Base-by-base conservation (phyloP, 1,284 basidiomycete genomes). In the Microbotryum lychnidis-dioicae region DNA sequence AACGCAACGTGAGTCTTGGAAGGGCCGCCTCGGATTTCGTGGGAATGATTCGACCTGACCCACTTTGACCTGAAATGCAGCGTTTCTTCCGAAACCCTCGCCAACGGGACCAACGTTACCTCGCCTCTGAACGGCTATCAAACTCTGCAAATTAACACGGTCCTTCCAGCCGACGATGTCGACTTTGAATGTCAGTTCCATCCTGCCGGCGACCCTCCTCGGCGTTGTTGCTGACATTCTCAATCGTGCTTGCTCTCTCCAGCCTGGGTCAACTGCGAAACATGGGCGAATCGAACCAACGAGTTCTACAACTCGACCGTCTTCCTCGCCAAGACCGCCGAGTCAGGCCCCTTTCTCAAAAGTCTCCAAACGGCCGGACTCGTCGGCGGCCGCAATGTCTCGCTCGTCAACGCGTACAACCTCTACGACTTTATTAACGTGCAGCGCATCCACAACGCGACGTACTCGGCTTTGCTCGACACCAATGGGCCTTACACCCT, bases 101-200 rank as follows among this genome's bases (percentile, higher is more conserved):
- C 89, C 10, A 89, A 93, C 69, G 87, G 84, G 64, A 82, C 82
- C 18, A 83, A 79, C 18, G 79, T 92, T 52, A 75, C 82, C 1
- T 84, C 87, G 23, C 87, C 87, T 44, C 80, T 90, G n/a, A 81
- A 82, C 10, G 89, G 90, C 2, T 92, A 91, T 75, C 87, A 89
- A 75, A 10, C 81, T 65, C 45, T 57, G 21, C 53, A 60, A 44
- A 61, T 69, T 33, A 84, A 89, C 77, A 89, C 88, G 8, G 84
- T 91, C 52, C 86, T 90, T 73, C 86, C 89, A 31, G 81, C 80
- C 49, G 87, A 90, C 69, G 87, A 89, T 72, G 82, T 87, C 69
- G 87, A 87, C 44, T 79, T 92, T 68, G 89, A 92, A 75, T 51
- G 58, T 57, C 37, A 44, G 56, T 44, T 37, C 27, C 27, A 6